Base-by-base conservation (phyloP, 1,284 basidiomycete genomes). In the Tilletia setariae region DNA sequence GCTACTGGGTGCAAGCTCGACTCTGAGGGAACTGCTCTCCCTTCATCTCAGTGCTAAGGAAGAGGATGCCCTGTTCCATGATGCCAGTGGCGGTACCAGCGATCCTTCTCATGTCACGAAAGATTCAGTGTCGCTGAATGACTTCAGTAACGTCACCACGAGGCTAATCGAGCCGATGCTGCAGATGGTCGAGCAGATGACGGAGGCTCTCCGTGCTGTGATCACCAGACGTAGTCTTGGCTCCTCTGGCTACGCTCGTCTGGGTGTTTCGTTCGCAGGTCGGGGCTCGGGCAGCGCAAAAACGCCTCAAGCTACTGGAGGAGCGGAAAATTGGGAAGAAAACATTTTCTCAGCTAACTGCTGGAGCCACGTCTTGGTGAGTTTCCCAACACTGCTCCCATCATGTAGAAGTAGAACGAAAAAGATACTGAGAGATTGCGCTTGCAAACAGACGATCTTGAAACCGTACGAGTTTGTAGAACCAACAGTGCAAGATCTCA, bases 11-110 rank as follows among this genome's bases (percentile, higher is more conserved):
- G 70, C 71, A 0, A 44, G 65, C 9, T 68, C 53, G 0, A 76
- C 76, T 35, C 63, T 79, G 21, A 78, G 77, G 64, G 77, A 79
- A 71, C 71, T 79, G 19, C 65, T 76, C 21, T 53, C 65, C 13
- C 75, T 75, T 42, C 75, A 71, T 46, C 72, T 70, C 7, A 49
- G 74, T 2, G 71, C 76, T 44, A 63, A 74, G 7, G 61, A 70
- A 21, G 76, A 76, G 32, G 71, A 66, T 32, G 35, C 25, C 2
- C 15, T 44, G 4, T 15, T 13, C 15, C 42, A 11, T 16, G 16
- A 40, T 65, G 63, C 44, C 13, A 40, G 35, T 15, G 25, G n/a
- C 15, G 28, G 16, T 4, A 44, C 30, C 6, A 21, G 11, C 4
- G 62, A n/a, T n/a, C n/a, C n/a, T n/a, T n/a, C n/a, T n/a, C n/a